A percentile compares a stretch with the other conserved stretches of the same genome.
phyloP scores from a whole-genome alignment of 1,284 basidiomycete genomes.

The Athelia sp. region DNA sequence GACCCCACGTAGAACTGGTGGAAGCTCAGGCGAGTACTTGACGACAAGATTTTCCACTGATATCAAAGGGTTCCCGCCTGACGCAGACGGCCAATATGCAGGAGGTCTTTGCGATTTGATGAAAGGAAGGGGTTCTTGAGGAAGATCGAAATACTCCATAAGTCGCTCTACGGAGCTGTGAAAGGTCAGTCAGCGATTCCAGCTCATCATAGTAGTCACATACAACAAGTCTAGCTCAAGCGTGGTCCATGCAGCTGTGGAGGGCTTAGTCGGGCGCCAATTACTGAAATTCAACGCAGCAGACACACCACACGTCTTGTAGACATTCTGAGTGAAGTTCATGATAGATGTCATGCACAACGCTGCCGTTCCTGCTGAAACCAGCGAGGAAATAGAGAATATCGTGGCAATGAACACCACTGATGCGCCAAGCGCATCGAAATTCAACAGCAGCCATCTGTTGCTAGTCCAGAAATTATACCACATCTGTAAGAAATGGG shows the following conservation, averaged over 20 bases:
- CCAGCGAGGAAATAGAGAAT: slow-evolving; percentile 67
- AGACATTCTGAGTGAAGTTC: slow-evolving; percentile 53
- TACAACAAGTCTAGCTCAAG: slow-evolving; percentile 67
- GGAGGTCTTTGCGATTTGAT: slow-evolving; percentile 68
- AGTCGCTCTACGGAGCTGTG: slow-evolving; percentile 80
- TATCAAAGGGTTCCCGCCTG: slow-evolving; percentile 44
- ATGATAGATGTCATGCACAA: slow-evolving; percentile 79
- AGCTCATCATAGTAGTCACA: slow-evolving; percentile 14
- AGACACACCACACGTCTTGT: slow-evolving; percentile 53
- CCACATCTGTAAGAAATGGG: neutral
- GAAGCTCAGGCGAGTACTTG: slow-evolving; percentile 82
- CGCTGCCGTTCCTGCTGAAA: slow-evolving; percentile 74
- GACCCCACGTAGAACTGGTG: slow-evolving; percentile 73
- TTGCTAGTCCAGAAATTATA: slow-evolving; percentile 17
- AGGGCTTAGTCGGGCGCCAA: no score
- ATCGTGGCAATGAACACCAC: slow-evolving; percentile 68
- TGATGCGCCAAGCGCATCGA: slow-evolving; percentile 61
- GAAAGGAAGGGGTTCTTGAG: slow-evolving; percentile 75
- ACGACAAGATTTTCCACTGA: slow-evolving; percentile 70
- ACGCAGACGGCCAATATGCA: slow-evolving; percentile 84
- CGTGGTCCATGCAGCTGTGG: slow-evolving; percentile 44
- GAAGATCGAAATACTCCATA: slow-evolving; percentile 84
- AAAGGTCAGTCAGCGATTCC: neutral
- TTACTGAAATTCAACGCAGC: slow-evolving; percentile 33
- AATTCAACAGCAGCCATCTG: slow-evolving; percentile 17